Evolutionary conservation across 2,329 filamentous ascomycete genomes (phyloP).

Genomic region (Dothideomycetes sp.): DNA sequence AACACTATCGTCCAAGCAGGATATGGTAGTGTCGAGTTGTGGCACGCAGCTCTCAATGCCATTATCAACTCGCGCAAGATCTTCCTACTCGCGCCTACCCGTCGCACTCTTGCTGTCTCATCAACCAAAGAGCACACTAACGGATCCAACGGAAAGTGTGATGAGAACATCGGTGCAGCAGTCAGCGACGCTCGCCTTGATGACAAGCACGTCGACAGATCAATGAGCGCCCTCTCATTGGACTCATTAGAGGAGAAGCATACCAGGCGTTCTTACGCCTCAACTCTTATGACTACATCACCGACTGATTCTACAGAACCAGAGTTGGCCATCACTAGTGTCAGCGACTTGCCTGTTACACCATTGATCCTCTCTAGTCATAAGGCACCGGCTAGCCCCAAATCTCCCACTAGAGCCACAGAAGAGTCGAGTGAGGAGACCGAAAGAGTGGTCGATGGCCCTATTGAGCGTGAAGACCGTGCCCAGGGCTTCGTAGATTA

Average conservation of each 20-base stretch:
- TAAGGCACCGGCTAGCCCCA: slow-evolving; percentile 15
- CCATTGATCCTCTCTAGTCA: slow-evolving; percentile 9
- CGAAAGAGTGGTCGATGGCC: slow-evolving; percentile 13
- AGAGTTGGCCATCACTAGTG: slow-evolving; percentile 21
- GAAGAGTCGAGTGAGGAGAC: background rate
- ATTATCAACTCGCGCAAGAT: slow-evolving; percentile 23
- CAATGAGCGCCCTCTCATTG: slow-evolving; percentile 2
- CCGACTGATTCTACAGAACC: slow-evolving; percentile 15
- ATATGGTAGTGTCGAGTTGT: slow-evolving; percentile 28
- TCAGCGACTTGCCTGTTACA: slow-evolving; percentile 21
- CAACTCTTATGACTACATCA: slow-evolving; percentile 19
- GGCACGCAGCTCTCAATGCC: slow-evolving; percentile 28
- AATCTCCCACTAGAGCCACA: background rate
- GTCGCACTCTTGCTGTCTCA: background rate
- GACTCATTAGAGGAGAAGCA: slow-evolving; percentile 1
- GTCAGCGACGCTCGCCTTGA: background rate
- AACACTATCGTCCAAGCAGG: slow-evolving; percentile 28
- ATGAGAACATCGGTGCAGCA: background rate
- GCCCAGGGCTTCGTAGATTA: slow-evolving; percentile 20
- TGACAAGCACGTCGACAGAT: background rate
- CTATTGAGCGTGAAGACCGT: slow-evolving; percentile 17
- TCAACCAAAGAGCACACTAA: background rate
- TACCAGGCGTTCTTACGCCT: slow-evolving; percentile 19
- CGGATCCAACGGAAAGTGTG: slow-evolving; percentile 1
- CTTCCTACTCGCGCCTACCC: slow-evolving; percentile 6